Evolutionary conservation across 495 filamentous ascomycete species (phyloP).

Genomic region (Aspergillus heteromorphus): DNA sequence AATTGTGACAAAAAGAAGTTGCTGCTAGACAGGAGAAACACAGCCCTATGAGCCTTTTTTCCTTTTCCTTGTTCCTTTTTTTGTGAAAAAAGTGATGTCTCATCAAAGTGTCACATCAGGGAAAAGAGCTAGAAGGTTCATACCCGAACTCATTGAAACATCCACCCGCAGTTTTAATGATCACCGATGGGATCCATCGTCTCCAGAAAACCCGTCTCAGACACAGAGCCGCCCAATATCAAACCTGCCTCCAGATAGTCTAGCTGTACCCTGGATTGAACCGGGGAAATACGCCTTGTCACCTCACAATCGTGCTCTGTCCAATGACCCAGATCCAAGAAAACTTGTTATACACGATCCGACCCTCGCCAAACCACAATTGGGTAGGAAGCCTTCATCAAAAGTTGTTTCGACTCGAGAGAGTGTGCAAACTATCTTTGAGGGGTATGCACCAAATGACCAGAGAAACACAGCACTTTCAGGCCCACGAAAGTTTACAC

Average conservation of each 20-base stretch:
- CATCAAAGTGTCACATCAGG: background rate
- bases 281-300: background rate
- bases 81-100: background rate
- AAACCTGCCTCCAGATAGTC: constrained; percentile 13
- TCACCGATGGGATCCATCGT: constrained; percentile 23
- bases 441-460: background rate
- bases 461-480: constrained; percentile 3
- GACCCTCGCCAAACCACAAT: background rate
- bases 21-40: background rate
- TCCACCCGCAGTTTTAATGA: constrained; percentile 49
- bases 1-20: background rate
- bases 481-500: constrained; percentile 45
- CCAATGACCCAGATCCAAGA: background rate
- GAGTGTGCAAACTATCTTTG: constrained; percentile 6
- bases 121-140: constrained; percentile 29
- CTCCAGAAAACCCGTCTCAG: constrained; percentile 18
- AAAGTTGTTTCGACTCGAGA: background rate
- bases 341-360: background rate
- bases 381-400: background rate
- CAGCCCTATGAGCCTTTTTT: too few relatives aligned
- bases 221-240: background rate
- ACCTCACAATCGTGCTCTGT: background rate
- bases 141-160: constrained; percentile 65
- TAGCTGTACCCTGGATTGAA: too few relatives aligned
- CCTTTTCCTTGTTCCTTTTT: background rate